Conservation (phyloP, 257 asterid species). For the Petunia axillaris region DNA sequence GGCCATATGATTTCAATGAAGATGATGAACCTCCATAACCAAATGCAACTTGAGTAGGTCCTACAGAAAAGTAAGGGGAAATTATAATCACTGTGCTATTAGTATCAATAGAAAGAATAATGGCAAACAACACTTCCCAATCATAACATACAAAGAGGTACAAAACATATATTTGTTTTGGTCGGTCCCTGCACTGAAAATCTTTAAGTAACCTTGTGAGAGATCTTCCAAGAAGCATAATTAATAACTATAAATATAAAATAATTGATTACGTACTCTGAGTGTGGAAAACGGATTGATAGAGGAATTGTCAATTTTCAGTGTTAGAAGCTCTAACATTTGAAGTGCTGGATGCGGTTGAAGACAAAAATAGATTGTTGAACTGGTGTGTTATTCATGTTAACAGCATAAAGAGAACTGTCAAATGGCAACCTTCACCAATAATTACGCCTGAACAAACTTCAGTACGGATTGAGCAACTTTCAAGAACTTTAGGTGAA, state of each 20-base stretch:
- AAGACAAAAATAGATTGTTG: background rate
- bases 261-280: background rate
- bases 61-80: constrained; percentile 46
- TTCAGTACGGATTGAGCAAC: background rate
- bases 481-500: background rate
- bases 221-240: background rate
- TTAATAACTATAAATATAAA: background rate
- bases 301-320: background rate
- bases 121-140: background rate
- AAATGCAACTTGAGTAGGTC: constrained; percentile 56
- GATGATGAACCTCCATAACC: constrained; percentile 59
- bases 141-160: background rate
- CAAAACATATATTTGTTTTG: background rate
- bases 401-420: background rate
- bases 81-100: background rate
- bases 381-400: background rate
- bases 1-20: constrained; percentile 48
- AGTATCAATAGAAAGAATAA: background rate
- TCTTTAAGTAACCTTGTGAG: background rate
- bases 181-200: background rate
- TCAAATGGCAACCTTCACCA: background rate
- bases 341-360: background rate
- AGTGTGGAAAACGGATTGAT: background rate
- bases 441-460: background rate
- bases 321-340: background rate